Conservation (phyloP, 495 filamentous ascomycete species). For the Achaetomiella virescens region DNA sequence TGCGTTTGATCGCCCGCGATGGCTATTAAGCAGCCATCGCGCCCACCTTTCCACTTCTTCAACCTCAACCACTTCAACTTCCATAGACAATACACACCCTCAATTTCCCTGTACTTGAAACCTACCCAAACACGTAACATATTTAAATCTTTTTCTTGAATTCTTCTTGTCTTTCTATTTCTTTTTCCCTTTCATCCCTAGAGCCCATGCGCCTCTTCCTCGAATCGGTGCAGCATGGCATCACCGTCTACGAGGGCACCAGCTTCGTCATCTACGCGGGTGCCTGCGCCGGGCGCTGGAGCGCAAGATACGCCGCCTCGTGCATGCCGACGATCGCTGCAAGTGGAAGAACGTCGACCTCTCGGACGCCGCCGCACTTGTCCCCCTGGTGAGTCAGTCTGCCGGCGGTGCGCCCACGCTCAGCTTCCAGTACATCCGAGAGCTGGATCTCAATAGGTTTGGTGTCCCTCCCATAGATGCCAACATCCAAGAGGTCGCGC, state of each 20-base stretch:
- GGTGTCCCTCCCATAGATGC: not conserved
- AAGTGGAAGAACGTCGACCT: not conserved
- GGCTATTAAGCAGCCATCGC: too few relatives aligned
- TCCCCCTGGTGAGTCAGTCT: not conserved
- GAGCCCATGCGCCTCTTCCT: slow-evolving; percentile 3
- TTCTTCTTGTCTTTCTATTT: too few relatives aligned
- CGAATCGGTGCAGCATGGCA: slow-evolving; percentile 4
- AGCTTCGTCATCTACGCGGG: slow-evolving; percentile 2
- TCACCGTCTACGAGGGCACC: slow-evolving; percentile 4
- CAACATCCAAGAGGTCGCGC: not conserved
- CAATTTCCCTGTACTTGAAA: too few relatives aligned
- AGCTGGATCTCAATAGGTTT: not conserved
- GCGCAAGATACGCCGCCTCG: slow-evolving; percentile 2
- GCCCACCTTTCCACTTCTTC: too few relatives aligned
- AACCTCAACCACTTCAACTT: too few relatives aligned
- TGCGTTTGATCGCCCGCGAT: too few relatives aligned
- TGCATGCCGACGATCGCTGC: not conserved
- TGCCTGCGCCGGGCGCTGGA: not conserved
- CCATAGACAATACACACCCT: too few relatives aligned
- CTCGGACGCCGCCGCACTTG: not conserved
- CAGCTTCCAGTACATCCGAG: not conserved
- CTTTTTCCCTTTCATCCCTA: too few relatives aligned
- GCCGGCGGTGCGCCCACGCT: not conserved
- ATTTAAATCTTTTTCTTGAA: too few relatives aligned
- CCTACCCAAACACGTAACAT: too few relatives aligned